These are phyloP conservation scores for Kandelia obovata DNA, from an alignment of 345 rosid species.

Conservation along the genomic window DNA sequence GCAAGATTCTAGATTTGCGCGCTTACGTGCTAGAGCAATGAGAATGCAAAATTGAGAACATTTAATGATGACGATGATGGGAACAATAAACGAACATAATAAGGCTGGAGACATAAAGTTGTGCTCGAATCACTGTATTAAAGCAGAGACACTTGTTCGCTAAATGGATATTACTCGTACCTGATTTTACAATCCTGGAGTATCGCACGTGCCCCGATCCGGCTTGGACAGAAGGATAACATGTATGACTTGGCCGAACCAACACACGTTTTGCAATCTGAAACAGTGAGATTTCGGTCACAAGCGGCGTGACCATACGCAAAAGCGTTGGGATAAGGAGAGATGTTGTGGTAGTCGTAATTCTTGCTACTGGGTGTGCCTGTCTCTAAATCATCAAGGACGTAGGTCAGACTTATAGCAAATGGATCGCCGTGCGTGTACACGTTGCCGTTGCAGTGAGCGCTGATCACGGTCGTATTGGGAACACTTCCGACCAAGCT, in stretches of 20 bases:
- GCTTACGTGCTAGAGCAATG: too few species aligned
- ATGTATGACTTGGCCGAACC: slow-evolving; percentile 38
- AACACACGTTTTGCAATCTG: slow-evolving; percentile 44
- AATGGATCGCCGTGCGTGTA: slow-evolving; percentile 48
- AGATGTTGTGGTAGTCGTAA: slow-evolving; percentile 44
- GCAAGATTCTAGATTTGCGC: too few species aligned
- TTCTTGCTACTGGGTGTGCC: slow-evolving; percentile 27
- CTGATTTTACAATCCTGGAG: slow-evolving; percentile 51
- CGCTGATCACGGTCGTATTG: slow-evolving; percentile 27
- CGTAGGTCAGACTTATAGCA: slow-evolving; percentile 30
- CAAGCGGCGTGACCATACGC: slow-evolving; percentile 60
- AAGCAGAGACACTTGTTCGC: slow-evolving; percentile 12
- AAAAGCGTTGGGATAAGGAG: slow-evolving; percentile 57
- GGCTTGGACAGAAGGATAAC: slow-evolving; percentile 32
- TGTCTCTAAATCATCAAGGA: slow-evolving; percentile 32
- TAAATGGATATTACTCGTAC: slow-evolving; percentile 62
- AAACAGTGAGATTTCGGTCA: slow-evolving; percentile 31
- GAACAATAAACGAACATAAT: too few species aligned
- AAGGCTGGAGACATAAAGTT: not conserved
- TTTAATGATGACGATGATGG: too few species aligned
- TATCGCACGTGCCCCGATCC: slow-evolving; percentile 49
- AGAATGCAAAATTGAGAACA: too few species aligned
- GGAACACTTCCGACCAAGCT: slow-evolving; percentile 21
- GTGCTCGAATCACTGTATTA: not conserved
- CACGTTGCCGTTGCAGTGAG: slow-evolving; percentile 41